Base-by-base conservation (phyloP, 2,329 filamentous ascomycete genomes). In the Sarocladium oryzae region DNA sequence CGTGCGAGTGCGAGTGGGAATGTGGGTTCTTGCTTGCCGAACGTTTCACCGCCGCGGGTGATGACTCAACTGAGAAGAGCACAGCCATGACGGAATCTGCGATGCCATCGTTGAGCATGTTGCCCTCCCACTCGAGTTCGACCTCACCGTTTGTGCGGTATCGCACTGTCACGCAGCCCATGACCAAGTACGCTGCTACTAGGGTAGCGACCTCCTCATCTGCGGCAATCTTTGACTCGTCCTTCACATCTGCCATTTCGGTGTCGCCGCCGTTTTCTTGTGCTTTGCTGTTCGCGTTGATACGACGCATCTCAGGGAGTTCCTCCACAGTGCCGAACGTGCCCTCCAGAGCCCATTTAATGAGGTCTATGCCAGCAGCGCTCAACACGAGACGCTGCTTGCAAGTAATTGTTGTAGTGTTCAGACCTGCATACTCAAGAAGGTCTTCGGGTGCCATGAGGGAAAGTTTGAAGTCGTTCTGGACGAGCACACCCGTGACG, bases 41-140 rank as follows among this genome's bases (percentile, higher is more conserved):
- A 35, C 89, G 88, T 70, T 93, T 95, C 49, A 99, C 92, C 11
- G 93, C 92, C 13, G 93, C 93, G 4, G 92, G 93, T 51, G 88
- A 95, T 67, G 86, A 95, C 69, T 99, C 93, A 20, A 96, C 88
- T 0, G 88, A 91, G 59, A 96, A 83, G 10, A 99, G 77, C 2
- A 96, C 89, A 1, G 90, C 90, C 77, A 97, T 89, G 51, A 97
- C 87, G 15, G 93, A 90, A 68, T 99, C 93, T n/a, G 93, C 93
- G 61, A 99, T 95, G 54, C 90, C 89, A 63, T 99, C 93, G 66
- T 97, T 99, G 62, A 96, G 85, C 73, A 96, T 88, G 65, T 97
- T 99, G 53, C 91, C 93, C 66, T 97, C 92, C 93, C 93, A 99
- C 69, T 96, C 90, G 2, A 97, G 75, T 65, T 95, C 90, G 5